phyloP scores from a whole-genome alignment of 306 rosid genomes.

The Dryas octopetala region DNA sequence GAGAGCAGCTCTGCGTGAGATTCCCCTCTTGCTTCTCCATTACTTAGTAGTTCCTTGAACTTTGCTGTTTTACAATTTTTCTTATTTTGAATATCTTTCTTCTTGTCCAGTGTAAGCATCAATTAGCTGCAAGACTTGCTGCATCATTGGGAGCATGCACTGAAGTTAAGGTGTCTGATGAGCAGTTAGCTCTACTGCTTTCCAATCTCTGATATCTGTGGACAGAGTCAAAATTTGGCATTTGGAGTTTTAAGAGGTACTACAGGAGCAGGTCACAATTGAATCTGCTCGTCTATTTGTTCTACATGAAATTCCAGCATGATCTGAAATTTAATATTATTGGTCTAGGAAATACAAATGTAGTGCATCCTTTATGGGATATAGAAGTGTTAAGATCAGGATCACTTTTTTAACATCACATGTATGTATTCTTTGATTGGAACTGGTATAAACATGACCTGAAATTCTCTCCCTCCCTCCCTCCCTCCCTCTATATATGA shows the following conservation, averaged over 20 bases:
- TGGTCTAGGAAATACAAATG: not conserved
- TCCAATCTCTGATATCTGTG: conserved; percentile 40
- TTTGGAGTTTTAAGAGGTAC: not conserved
- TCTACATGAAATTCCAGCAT: not conserved
- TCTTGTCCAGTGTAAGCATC: conserved; percentile 80
- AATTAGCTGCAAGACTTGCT: conserved; percentile 82
- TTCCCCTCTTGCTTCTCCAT: conserved; percentile 18
- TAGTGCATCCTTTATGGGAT: not conserved
- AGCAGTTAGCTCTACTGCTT: conserved; percentile 66
- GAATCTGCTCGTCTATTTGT: not conserved
- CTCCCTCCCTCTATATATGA: not conserved
- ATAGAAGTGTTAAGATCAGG: not conserved
- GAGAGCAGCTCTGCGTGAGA: conserved; percentile 91
- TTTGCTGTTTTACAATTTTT: not conserved
- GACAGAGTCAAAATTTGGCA: not conserved
- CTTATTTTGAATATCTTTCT: not conserved
- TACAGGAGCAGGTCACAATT: not conserved
- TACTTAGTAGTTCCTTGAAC: not conserved
- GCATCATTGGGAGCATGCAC: conserved; percentile 62
- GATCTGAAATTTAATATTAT: not conserved
- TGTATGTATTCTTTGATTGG: not conserved
- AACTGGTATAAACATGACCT: not conserved
- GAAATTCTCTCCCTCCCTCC: not conserved
- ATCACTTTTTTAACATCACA: not conserved
- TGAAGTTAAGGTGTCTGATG: conserved; percentile 75